Percentiles rank a stretch among this genome's conserved stretches.
Evolutionary conservation across 2,329 filamentous ascomycete species (phyloP).

Genomic region (Botrytis medusae): DNA sequence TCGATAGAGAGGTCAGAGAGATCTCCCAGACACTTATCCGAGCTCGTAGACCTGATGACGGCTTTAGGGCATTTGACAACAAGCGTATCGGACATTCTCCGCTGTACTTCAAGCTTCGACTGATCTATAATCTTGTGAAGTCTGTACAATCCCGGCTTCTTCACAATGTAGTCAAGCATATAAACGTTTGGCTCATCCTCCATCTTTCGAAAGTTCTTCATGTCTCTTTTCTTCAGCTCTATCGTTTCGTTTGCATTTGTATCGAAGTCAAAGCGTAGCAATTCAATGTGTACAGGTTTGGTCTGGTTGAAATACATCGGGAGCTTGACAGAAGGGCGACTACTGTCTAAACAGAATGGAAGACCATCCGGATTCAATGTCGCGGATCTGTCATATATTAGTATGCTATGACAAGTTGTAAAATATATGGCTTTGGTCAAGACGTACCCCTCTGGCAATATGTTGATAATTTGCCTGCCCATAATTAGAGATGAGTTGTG

Average conservation of each 20-base stretch:
- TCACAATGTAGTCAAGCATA: constrained; percentile 70
- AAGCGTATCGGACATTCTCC: constrained; percentile 71
- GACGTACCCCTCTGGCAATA: constrained; percentile 82
- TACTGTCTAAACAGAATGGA: constrained; percentile 77
- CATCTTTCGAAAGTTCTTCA: constrained; percentile 64
- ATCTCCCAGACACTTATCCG: constrained; percentile 79
- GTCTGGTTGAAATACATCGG: constrained; percentile 95
- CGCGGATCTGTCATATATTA: constrained; percentile 60
- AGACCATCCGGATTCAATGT: constrained; percentile 77
- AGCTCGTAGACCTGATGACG: constrained; percentile 62
- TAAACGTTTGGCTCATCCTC: constrained; percentile 58
- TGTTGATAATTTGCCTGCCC: constrained; percentile 96
- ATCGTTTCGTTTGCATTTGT: constrained; percentile 79
- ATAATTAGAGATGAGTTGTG: constrained; percentile 93
- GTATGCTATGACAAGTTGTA: background rate
- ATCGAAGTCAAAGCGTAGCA: constrained; percentile 83
- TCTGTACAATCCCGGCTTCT: constrained; percentile 85
- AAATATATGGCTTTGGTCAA: background rate
- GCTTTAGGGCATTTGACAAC: constrained; percentile 85
- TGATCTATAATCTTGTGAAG: constrained; percentile 85
- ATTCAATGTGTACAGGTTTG: constrained; percentile 80
- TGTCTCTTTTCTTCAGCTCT: constrained; percentile 69
- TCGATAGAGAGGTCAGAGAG: constrained; percentile 81
- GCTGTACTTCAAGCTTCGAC: constrained; percentile 89
- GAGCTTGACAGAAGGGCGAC: constrained; percentile 61